Evolutionary conservation across 2,329 filamentous ascomycete species (phyloP), one percentile per base, ranked within the genome.

Genomic region (Pseudomassariella vexata): DNA sequence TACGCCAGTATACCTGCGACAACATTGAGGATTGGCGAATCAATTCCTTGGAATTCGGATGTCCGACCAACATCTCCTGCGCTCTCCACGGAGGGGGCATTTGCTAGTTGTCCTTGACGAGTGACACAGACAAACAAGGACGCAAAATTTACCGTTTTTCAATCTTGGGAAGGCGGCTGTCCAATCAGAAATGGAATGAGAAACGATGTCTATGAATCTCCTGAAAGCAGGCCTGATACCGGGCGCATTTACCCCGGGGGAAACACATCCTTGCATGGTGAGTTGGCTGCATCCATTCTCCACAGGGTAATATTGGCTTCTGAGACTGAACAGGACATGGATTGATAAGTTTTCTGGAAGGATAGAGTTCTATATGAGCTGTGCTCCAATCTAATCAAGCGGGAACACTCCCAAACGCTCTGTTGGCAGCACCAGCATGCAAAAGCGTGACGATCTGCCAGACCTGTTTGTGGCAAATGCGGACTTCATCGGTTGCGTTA

Each of bases 331-430:
- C n/a, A n/a, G 80, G 80, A 78, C 78, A 6, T 85, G 81, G 82
- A 70, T 82, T 53, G 85, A 85, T 42, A 79, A 74, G 29, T 46
- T 82, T 20, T 30, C 34, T 10, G 82, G 82, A 3, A 83, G 84
- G 53, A 73, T 80, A 5, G 82, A 86, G 49, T 77, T 83, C 61
- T 85, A 85, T 60, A 82, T 82, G 79, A 81, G 84, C 61, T 85
- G 81, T 41, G 76, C 75, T 3, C 74, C 76, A 0, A 55, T 83
- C 34, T 66, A 65, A 9, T 9, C n/a, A n/a, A n/a, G n/a, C 27
- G 16, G 10, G 2, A 22, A 16, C 12, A 11, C 5, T 9, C 9
- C 20, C 12, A 18, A 22, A 11, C 7, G 30, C 10, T 29, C 27
- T 8, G 7, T 15, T n/a, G n/a, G n/a, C n/a, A n/a, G n/a, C 8